Conservation (phyloP, 805 yeast species). For the Wickerhamiella nectarea region DNA sequence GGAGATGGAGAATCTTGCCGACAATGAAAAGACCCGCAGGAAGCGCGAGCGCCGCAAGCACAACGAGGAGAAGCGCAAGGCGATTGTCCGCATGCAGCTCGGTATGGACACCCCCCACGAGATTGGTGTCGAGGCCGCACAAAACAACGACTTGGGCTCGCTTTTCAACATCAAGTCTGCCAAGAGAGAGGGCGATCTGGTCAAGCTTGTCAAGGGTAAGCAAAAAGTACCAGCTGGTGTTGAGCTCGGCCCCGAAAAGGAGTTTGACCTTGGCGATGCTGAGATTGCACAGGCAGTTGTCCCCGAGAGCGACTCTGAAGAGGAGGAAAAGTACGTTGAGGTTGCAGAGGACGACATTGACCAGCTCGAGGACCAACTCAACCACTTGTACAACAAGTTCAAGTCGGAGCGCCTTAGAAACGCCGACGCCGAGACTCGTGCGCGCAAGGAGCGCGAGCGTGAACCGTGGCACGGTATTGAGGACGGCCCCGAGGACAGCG, state of each 20-base stretch:
- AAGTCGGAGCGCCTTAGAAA: constrained; percentile 29
- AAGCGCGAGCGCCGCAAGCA: constrained; percentile 73
- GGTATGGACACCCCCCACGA: constrained; percentile 88
- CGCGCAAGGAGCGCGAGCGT: constrained; percentile 38
- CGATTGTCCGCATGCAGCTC: constrained; percentile 84
- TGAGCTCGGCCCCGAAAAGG: not conserved
- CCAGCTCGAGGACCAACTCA: constrained; percentile 65
- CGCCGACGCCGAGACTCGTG: constrained; percentile 37
- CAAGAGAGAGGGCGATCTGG: constrained; percentile 63
- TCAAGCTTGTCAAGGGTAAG: constrained; percentile 64
- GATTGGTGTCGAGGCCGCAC: constrained; percentile 79
- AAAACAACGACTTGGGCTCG: constrained; percentile 50
- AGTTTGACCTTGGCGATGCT: constrained; percentile 18
- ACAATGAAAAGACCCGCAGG: constrained; percentile 49
- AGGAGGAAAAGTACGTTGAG: constrained; percentile 22
- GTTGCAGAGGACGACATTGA: constrained; percentile 30
- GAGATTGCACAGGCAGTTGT: constrained; percentile 24
- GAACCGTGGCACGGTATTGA: constrained; percentile 25
- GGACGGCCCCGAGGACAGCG: constrained; percentile 23
- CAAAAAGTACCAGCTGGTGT: constrained; percentile 27
- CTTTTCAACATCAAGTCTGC: constrained; percentile 76
- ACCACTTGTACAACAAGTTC: constrained; percentile 63
- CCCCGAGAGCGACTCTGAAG: constrained; percentile 25
- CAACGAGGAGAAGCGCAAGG: constrained; percentile 77
- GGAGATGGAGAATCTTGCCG: constrained; percentile 63